A percentile compares a stretch with the other conserved stretches of the same genome.
Conservation (phyloP, 768 basidiomycete genomes). For the Pholiota conissans region DNA sequence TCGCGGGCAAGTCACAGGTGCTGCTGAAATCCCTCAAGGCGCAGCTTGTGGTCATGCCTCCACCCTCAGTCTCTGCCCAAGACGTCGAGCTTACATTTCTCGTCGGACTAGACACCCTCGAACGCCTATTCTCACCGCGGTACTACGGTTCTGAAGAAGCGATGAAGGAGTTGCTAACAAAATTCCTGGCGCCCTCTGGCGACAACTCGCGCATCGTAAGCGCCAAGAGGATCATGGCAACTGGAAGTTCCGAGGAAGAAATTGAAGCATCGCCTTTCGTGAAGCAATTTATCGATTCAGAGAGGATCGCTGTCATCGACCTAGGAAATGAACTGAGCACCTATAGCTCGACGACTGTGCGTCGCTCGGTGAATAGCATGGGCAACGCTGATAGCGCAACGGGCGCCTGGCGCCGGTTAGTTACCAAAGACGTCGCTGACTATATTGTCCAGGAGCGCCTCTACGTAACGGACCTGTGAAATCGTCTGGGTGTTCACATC, state of each 20-base stretch:
- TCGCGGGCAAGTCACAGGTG: slow-evolving; percentile 74
- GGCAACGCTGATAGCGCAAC: slow-evolving; percentile 19
- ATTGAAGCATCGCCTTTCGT: slow-evolving; percentile 30
- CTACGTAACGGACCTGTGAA: slow-evolving; percentile 32
- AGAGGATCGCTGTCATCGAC: slow-evolving; percentile 59
- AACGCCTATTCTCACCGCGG: slow-evolving; percentile 70
- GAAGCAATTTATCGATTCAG: slow-evolving; percentile 48
- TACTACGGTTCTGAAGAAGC: slow-evolving; percentile 63
- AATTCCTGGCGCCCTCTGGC: slow-evolving; percentile 56
- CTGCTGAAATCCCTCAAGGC: slow-evolving; percentile 52
- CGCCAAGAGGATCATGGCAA: slow-evolving; percentile 45
- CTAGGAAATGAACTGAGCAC: slow-evolving; percentile 55
- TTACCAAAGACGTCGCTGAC: slow-evolving; percentile 43
- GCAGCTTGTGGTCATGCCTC: slow-evolving; percentile 27
- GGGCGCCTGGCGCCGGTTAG: slow-evolving; percentile 47
- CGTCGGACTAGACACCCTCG: slow-evolving; percentile 83
- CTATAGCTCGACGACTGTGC: slow-evolving; percentile 72
- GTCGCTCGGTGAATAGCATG: slow-evolving; percentile 38
- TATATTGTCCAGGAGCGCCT: slow-evolving; percentile 52
- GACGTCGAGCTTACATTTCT: slow-evolving; percentile 63
- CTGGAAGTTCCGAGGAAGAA: slow-evolving; percentile 5
- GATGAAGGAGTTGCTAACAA: slow-evolving; percentile 57
- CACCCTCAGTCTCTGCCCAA: slow-evolving; percentile 8
- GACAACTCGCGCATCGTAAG: slow-evolving; percentile 68
- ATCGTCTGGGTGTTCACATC: too few relatives aligned